Conservation (phyloP, 2,329 filamentous ascomycete species). For the Phialophora verrucosa region DNA sequence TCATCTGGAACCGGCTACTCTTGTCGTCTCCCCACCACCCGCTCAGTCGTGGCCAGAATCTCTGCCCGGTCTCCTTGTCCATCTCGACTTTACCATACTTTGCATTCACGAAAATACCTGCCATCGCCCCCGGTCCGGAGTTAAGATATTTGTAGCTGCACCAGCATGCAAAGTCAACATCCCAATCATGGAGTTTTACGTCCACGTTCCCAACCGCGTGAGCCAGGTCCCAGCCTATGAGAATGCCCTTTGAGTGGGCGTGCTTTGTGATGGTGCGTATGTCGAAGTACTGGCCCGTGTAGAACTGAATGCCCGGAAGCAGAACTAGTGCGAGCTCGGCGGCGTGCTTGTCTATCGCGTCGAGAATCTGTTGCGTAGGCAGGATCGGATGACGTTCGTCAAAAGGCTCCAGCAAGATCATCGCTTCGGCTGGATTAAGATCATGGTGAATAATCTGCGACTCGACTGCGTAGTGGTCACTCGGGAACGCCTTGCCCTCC, state of each 20-base stretch:
- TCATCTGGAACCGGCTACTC: conserved; percentile 76
- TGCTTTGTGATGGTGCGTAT: conserved; percentile 78
- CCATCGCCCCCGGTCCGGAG: conserved; percentile 80
- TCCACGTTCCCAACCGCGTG: conserved; percentile 79
- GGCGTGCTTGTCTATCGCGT: conserved; percentile 75
- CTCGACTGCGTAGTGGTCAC: conserved; percentile 85
- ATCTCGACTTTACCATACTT: conserved; percentile 65
- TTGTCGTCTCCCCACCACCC: conserved; percentile 89
- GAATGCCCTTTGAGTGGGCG: conserved; percentile 72
- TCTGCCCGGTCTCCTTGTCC: conserved; percentile 25
- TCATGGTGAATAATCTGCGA: conserved; percentile 78
- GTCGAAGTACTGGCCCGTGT: conserved; percentile 87
- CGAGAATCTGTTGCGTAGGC: conserved; percentile 72
- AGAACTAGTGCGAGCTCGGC: conserved; percentile 75
- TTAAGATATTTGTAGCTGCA: conserved; percentile 98
- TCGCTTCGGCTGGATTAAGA: conserved; percentile 67
- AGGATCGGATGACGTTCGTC: conserved; percentile 62
- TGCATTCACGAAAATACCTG: conserved; percentile 80
- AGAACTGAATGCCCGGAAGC: conserved; percentile 88
- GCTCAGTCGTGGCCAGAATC: conserved; percentile 69
- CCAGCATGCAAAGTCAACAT: conserved; percentile 90
- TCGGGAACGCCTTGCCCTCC: conserved; percentile 90
- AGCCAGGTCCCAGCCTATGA: conserved; percentile 83
- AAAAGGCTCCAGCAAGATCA: conserved; percentile 74
- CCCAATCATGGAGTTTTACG: conserved; percentile 83